phyloP scores from a whole-genome alignment of 768 basidiomycete species.

The Mrakia frigida region DNA sequence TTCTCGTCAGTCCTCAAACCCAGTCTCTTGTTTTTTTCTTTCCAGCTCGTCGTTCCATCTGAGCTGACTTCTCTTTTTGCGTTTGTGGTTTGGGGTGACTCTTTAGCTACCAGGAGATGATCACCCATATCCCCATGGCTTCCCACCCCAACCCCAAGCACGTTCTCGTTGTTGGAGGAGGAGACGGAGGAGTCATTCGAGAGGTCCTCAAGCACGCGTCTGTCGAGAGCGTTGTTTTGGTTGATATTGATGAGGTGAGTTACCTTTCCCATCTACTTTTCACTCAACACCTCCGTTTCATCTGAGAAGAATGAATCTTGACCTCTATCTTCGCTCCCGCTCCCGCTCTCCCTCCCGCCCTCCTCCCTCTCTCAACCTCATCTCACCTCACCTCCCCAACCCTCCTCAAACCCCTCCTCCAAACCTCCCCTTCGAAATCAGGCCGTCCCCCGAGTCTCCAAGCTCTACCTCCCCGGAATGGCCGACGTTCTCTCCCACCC shows the following conservation, averaged over 20 bases:
- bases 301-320: background rate
- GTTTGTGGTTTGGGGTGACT: no score
- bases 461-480: conserved; percentile 91
- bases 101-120: conserved; percentile 94
- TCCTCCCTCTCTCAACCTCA: background rate
- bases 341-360: background rate
- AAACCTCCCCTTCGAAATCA: conserved; percentile 40
- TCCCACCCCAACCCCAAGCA: conserved; percentile 93
- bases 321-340: no score
- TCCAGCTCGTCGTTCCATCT: background rate
- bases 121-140: conserved; percentile 90
- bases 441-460: conserved; percentile 94
- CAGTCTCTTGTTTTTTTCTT: background rate
- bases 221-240: conserved; percentile 87
- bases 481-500: conserved; percentile 70
- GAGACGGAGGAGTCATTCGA: conserved; percentile 95
- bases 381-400: conserved; percentile 12
- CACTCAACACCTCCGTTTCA: background rate
- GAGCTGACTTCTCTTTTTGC: background rate
- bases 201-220: conserved; percentile 91
- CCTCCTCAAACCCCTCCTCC: no score
- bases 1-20: conserved; percentile 69
- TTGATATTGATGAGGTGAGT: conserved; percentile 90
- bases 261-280: background rate
- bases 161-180: conserved; percentile 95